Evolutionary conservation across 1,139 yeast genomes (phyloP), one percentile per base, ranked within the genome.

Genomic region (Yamadazyma diddensiae): DNA sequence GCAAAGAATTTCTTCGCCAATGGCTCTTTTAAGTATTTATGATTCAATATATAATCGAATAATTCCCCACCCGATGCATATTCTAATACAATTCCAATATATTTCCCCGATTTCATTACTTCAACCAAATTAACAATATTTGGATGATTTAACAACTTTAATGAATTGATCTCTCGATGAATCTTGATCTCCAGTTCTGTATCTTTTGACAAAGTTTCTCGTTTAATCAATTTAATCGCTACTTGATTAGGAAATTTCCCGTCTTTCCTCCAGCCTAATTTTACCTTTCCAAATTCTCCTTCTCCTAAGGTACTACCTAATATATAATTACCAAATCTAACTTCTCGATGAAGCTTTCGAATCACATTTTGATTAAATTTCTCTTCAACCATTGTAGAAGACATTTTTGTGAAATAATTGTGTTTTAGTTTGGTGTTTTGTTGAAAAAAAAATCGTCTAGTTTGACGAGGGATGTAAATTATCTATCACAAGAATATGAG

Each of bases 21-120:
- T 19, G 79, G 68, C 50, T 92, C 98, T 55, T 90, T 90, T 42
- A 92, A 69, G 54, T 84, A 82, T 49, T 92, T 79, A 55, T 88
- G 90, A 43, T 82, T 85, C 41, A 88, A 73, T 41, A 92, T 92
- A 57, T 90, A 87, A 56, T 90, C 96, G 52, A 92, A 92, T 42
- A 94, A 74, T 59, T 92, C 99, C 33, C 99, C 99, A 12, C 97
- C 97, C 1, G 95, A 82, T 6, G 97, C 97, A 59, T 90, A 92
- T 53, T 92, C 97, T 38, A 92, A 68, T 2, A 94, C 97, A 23
- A 92, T 94, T 16, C 98, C 98, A 42, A 92, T 90, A 56, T 92
- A 90, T 54, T 87, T 85, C 37, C 94, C 97, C 53, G 87, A 83
- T 55, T 90, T 95, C 62, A 94, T 73, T 21, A 92, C 97, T 53